Evolutionary conservation across 2,329 filamentous ascomycete genomes (phyloP), one percentile per base, ranked within the genome.

Genomic region (Penicillium occitanis): DNA sequence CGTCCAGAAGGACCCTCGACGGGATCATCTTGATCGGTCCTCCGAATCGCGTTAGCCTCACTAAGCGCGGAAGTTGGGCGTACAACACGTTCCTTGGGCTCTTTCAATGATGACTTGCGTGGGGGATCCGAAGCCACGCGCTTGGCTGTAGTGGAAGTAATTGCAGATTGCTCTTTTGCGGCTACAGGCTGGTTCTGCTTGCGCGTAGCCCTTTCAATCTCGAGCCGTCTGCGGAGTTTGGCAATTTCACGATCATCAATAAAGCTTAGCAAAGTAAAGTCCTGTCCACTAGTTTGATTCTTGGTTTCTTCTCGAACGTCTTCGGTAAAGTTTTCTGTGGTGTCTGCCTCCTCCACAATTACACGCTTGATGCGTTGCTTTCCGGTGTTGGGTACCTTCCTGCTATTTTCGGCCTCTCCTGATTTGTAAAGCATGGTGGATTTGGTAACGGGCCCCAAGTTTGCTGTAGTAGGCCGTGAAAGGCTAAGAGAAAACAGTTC

Each of bases 31-130:
- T 69, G 68, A 5, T 69, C 74, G 30, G 69, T 70, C 37, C 72
- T 75, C 35, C 71, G 74, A 28, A 72, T 75, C 14, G 75, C 65
- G 10, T 76, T 77, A 46, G 76, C 67, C 62, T 79, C 76, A 46
- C 74, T 76, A 61, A 71, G 67, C n/a, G 75, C 76, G 4, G 77
- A 78, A 11, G 72, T 71, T 65, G 77, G 75, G 55, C 77, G 72
- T 22, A 72, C 57, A 3, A 73, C 70, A 40, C 74, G 72, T 7
- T 73, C 73, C 10, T 80, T 84, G 5, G 79, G 70, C 63, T 86
- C 84, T 67, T 83, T 86, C 69, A 86, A 72, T 0, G 85, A 86
- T 0, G 85, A 86, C 70, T 86, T 86, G 61, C 84, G 83, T n/a
- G 81, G 81, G 17, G 68, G 66, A 37, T 73, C 67, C 1, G 77